These are phyloP conservation scores for Themeda triandra DNA, from an alignment of 176 grass and related monocot species.

Conservation along the genomic window DNA sequence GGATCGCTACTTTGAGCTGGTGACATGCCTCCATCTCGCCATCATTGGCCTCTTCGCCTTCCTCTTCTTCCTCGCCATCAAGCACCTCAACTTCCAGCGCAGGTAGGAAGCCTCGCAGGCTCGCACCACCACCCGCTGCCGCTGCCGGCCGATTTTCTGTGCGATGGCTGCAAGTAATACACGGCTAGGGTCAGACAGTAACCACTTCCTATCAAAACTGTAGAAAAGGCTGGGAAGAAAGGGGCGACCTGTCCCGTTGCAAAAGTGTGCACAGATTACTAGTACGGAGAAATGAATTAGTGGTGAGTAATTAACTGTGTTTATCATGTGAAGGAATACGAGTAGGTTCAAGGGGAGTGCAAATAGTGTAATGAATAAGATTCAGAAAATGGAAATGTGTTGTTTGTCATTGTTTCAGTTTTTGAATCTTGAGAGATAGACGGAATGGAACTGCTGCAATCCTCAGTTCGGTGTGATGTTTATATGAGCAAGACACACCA, in stretches of 20 bases:
- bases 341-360: neutral
- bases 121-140: neutral
- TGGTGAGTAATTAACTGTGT: neutral
- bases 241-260: neutral
- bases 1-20: slow-evolving; percentile 33
- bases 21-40: slow-evolving; percentile 47
- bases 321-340: neutral
- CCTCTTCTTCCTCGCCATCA: slow-evolving; percentile 56
- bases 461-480: neutral
- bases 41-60: slow-evolving; percentile 50
- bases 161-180: too few relatives aligned
- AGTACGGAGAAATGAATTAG: neutral
- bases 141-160: too few relatives aligned
- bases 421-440: neutral
- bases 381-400: neutral
- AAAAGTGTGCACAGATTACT: slow-evolving; percentile 8
- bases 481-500: neutral
- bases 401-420: neutral
- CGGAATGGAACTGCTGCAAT: neutral
- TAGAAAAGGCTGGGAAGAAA: neutral
- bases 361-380: neutral
- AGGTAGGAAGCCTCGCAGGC: slow-evolving; percentile 16
- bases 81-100: slow-evolving; percentile 60
- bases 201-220: neutral
- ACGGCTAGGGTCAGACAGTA: neutral